A percentile compares a stretch with the other conserved stretches of the same genome.
Conservation (phyloP, 306 rosid genomes). For the Inga oerstediana region DNA sequence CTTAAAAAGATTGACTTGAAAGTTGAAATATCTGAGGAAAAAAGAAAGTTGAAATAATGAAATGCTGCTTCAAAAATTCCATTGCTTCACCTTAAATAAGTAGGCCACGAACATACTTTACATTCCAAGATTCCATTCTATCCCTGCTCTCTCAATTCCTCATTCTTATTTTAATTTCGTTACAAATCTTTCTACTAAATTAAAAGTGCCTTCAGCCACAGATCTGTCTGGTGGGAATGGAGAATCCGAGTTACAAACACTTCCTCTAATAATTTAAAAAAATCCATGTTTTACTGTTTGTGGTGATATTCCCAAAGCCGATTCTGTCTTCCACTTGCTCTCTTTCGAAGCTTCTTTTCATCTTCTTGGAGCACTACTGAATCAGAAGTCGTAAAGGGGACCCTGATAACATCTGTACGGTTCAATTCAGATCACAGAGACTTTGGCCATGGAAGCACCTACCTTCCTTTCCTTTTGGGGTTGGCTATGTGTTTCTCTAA, state of each 20-base stretch:
- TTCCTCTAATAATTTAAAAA: neutral
- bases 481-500: conserved; percentile 36
- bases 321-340: neutral
- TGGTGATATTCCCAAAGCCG: neutral
- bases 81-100: no score
- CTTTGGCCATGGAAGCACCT: conserved; percentile 43
- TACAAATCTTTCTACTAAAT: no score
- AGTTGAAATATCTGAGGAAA: no score
- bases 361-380: neutral
- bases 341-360: neutral
- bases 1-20: no score
- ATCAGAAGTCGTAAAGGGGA: conserved; percentile 20
- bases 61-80: no score
- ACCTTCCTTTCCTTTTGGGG: conserved; percentile 9
- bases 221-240: no score
- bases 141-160: no score
- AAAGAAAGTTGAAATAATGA: no score
- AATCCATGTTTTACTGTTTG: neutral
- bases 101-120: no score
- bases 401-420: conserved; percentile 33
- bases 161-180: no score
- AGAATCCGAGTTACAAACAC: neutral
- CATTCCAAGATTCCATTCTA: no score
- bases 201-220: no score
- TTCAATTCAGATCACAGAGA: conserved; percentile 36